Evolutionary conservation across 306 rosid species (phyloP).

Genomic region (Benincasa hispida): DNA sequence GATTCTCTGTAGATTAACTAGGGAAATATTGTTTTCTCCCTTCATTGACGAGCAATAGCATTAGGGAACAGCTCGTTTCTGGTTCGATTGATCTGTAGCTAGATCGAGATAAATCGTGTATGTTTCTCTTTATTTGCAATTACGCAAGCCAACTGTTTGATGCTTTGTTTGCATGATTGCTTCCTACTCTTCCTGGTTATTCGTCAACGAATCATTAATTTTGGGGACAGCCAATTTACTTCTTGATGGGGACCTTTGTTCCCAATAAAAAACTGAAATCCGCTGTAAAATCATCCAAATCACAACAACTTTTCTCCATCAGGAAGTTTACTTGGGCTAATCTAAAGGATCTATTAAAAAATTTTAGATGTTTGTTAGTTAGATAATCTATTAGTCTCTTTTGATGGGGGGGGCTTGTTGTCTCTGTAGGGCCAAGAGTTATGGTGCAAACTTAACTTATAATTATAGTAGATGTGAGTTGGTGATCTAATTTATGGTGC

Average conservation of each 20-base stretch:
- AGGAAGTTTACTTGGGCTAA: background rate
- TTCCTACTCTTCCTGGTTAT: background rate
- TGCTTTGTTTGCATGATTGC: background rate
- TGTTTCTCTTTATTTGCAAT: background rate
- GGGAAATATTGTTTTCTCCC: background rate
- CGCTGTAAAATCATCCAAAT: background rate
- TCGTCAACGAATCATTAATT: background rate
- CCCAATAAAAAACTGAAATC: background rate
- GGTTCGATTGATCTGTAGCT: background rate
- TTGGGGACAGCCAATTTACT: background rate
- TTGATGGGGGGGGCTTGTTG: background rate
- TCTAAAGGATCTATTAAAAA: background rate
- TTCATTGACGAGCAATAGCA: background rate
- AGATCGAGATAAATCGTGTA: slow-evolving; percentile 1
- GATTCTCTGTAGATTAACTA: background rate
- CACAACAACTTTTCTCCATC: background rate
- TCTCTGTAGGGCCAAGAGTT: background rate
- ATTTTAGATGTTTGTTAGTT: background rate
- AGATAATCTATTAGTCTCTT: background rate
- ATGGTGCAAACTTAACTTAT: background rate
- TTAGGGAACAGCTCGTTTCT: background rate
- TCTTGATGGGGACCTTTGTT: background rate
- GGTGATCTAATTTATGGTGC: slow-evolving; percentile 12
- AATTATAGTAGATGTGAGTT: background rate
- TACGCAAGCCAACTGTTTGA: background rate